phyloP scores from a whole-genome alignment of 2,329 filamentous ascomycete species.

The Elsinoe necatrix region DNA sequence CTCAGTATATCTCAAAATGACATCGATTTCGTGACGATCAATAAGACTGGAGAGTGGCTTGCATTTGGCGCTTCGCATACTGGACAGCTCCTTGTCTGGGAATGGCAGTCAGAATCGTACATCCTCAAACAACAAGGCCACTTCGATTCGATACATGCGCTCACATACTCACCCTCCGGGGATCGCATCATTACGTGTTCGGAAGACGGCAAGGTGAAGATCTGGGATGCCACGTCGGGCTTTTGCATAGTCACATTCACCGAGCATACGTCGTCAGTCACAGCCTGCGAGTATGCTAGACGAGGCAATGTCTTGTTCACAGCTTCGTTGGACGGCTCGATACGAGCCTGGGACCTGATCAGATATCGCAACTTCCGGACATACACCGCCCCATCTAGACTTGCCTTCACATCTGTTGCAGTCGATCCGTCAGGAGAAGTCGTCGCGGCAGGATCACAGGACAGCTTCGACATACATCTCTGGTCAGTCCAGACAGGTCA shows the following conservation, averaged over 20 bases:
- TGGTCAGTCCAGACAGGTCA: slow-evolving; percentile 99
- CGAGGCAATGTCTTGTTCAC: slow-evolving; percentile 95
- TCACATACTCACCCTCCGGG: slow-evolving; percentile 89
- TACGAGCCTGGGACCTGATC: slow-evolving; percentile 92
- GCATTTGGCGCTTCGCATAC: slow-evolving; percentile 93
- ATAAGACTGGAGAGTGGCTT: slow-evolving; percentile 90
- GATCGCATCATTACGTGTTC: slow-evolving; percentile 87
- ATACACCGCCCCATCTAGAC: slow-evolving; percentile 82
- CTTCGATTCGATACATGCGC: slow-evolving; percentile 87
- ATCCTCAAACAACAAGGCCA: slow-evolving; percentile 97
- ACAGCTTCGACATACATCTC: slow-evolving; percentile 95
- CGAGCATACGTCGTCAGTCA: slow-evolving; percentile 90
- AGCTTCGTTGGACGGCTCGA: slow-evolving; percentile 84
- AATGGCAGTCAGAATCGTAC: slow-evolving; percentile 99
- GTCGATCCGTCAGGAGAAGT: slow-evolving; percentile 97
- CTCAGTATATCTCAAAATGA: slow-evolving; percentile 92
- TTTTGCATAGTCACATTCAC: slow-evolving; percentile 98
- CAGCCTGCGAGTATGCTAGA: slow-evolving; percentile 88
- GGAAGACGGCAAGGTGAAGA: slow-evolving; percentile 96
- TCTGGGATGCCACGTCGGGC: slow-evolving; percentile 93
- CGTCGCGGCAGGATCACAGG: slow-evolving; percentile 85
- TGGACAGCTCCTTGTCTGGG: slow-evolving; percentile 95
- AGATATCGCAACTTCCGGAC: slow-evolving; percentile 95
- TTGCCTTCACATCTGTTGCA: slow-evolving; percentile 88
- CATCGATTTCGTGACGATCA: slow-evolving; percentile 90